These are phyloP conservation scores for Musa acuminata DNA, from an alignment of 176 grass and related monocot genomes.

Conservation along the genomic window DNA sequence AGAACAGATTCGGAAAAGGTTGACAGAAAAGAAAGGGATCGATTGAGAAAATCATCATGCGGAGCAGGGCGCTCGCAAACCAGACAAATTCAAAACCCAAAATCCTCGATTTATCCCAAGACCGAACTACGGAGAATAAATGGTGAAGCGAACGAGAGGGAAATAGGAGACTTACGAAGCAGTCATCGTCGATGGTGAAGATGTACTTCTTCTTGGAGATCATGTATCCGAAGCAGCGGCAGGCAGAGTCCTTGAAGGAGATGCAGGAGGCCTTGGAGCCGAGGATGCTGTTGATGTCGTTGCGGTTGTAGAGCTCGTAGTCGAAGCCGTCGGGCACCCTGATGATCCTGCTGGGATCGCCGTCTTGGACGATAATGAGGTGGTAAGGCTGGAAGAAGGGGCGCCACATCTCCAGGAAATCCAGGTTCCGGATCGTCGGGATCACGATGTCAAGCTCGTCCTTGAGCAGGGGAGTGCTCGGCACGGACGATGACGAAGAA, in stretches of 20 bases:
- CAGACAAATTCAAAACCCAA: too few relatives aligned
- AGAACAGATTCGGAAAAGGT: too few relatives aligned
- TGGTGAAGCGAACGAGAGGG: background rate
- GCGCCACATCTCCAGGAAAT: slow-evolving; percentile 71
- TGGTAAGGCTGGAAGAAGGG: slow-evolving; percentile 42
- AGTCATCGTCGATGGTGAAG: slow-evolving; percentile 94
- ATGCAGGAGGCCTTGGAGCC: slow-evolving; percentile 80
- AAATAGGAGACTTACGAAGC: slow-evolving; percentile 53
- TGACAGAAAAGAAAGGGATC: too few relatives aligned
- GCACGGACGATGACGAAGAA: background rate
- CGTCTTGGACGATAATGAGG: slow-evolving; percentile 38
- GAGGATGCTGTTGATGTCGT: slow-evolving; percentile 74
- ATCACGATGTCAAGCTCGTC: slow-evolving; percentile 97
- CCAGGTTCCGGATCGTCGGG: slow-evolving; percentile 87
- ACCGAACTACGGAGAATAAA: background rate
- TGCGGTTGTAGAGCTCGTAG: slow-evolving; percentile 81
- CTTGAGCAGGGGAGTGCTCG: slow-evolving; percentile 32
- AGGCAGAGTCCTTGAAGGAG: slow-evolving; percentile 93
- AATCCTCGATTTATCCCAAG: too few relatives aligned
- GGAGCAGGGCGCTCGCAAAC: too few relatives aligned
- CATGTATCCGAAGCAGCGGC: slow-evolving; percentile 82
- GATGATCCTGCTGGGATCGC: slow-evolving; percentile 45
- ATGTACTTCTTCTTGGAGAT: slow-evolving; percentile 97
- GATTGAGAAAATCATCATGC: too few relatives aligned
- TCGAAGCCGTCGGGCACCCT: slow-evolving; percentile 65